phyloP scores from a whole-genome alignment of 1,139 yeast genomes.

The Yamadazyma epiphylla region DNA sequence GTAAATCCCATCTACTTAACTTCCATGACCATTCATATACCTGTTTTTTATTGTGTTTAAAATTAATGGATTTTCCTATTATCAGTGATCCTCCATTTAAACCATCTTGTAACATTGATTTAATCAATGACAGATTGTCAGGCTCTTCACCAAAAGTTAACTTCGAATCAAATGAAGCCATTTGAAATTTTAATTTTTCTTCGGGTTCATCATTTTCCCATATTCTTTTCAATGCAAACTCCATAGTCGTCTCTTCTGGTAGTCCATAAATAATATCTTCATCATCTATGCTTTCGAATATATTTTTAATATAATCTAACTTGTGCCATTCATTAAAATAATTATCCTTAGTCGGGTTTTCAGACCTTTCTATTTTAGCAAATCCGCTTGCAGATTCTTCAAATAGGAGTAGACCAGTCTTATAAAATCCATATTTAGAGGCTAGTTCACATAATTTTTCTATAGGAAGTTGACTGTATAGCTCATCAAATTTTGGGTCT shows the following conservation, averaged over 20 bases:
- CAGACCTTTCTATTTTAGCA: slow-evolving; percentile 6
- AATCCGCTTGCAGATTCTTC: slow-evolving; percentile 39
- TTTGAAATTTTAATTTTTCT: slow-evolving; percentile 48
- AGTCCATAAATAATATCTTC: slow-evolving; percentile 61
- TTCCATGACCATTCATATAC: slow-evolving; percentile 63
- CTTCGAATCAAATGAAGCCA: slow-evolving; percentile 53
- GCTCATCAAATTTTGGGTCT: slow-evolving; percentile 24
- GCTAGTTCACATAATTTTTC: slow-evolving; percentile 32
- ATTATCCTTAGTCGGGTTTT: no score
- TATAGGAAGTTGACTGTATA: slow-evolving; percentile 34
- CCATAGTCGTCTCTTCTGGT: slow-evolving; percentile 53
- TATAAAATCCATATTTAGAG: slow-evolving; percentile 27
- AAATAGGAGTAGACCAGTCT: slow-evolving; percentile 50
- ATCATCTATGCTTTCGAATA: slow-evolving; percentile 55
- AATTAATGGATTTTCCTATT: slow-evolving; percentile 12
- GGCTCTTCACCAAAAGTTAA: slow-evolving; percentile 16
- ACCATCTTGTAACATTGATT: slow-evolving; percentile 43
- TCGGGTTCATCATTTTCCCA: slow-evolving; percentile 30
- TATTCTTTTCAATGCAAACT: slow-evolving; percentile 44
- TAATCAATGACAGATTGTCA: slow-evolving; percentile 16
- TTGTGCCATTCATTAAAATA: no score
- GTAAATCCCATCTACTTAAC: slow-evolving; percentile 66
- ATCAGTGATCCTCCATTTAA: slow-evolving; percentile 46
- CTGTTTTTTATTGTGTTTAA: slow-evolving; percentile 8
- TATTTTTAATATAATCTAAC: slow-evolving; percentile 20